Evolutionary conservation across 305 asterid genomes (phyloP).

Genomic region (Fraxinus floribunda): DNA sequence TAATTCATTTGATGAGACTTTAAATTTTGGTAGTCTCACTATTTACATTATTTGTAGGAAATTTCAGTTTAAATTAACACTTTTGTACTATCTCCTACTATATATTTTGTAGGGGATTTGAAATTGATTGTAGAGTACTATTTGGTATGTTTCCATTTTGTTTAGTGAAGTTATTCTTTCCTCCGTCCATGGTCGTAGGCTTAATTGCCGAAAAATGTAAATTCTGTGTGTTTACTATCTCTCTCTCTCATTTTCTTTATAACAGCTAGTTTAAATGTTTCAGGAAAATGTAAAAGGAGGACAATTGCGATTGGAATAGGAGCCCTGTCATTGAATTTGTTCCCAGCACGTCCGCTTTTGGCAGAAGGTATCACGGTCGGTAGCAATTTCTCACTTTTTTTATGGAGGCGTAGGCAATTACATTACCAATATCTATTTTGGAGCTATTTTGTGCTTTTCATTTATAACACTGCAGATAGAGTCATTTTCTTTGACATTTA

Average conservation of each 20-base stretch:
- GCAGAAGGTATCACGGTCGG: conserved; percentile 58
- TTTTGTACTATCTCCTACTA: background rate
- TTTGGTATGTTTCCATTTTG: background rate
- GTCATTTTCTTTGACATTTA: background rate
- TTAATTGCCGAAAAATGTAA: background rate
- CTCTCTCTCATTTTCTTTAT: conserved; percentile 1
- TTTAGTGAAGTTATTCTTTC: background rate
- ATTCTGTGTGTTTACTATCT: background rate
- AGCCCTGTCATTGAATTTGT: conserved; percentile 42
- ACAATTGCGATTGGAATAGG: conserved; percentile 60
- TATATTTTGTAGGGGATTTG: background rate
- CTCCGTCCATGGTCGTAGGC: background rate
- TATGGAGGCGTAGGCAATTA: background rate
- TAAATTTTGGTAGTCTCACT: background rate
- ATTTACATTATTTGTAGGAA: background rate
- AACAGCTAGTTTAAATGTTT: conserved; percentile 25
- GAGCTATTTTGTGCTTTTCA: background rate
- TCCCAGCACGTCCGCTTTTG: conserved; percentile 41
- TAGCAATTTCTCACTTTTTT: background rate
- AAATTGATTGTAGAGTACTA: background rate
- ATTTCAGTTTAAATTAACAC: background rate
- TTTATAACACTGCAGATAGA: background rate
- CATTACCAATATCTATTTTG: background rate
- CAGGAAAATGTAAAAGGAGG: conserved; percentile 53
- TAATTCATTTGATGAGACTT: background rate